Evolutionary conservation across 257 asterid species (phyloP).

Genomic region (Anisodus tanguticus): DNA sequence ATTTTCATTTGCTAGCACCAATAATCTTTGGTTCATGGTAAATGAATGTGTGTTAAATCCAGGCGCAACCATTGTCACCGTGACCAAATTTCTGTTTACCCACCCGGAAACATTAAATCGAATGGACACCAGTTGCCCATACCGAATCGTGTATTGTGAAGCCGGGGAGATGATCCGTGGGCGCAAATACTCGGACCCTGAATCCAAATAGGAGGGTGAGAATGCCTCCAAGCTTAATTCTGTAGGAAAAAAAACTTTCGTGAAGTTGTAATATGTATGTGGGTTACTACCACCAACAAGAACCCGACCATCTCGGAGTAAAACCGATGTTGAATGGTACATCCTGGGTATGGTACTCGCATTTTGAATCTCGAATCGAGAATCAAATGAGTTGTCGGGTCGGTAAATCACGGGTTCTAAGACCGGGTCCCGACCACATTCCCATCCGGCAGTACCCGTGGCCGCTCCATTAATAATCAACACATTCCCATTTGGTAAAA

Average conservation of each 20-base stretch:
- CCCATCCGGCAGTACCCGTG: constrained; percentile 39
- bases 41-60: constrained; percentile 43
- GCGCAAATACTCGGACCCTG: background rate
- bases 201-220: constrained; percentile 34
- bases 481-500: constrained; percentile 34
- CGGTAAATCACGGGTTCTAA: constrained; percentile 36
- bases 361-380: constrained; percentile 33
- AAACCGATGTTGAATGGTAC: constrained; percentile 37
- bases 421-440: constrained; percentile 31
- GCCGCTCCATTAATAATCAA: constrained; percentile 38
- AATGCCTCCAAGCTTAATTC: constrained; percentile 39
- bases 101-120: background rate
- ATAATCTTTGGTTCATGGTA: constrained; percentile 39
- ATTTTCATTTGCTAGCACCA: constrained; percentile 31
- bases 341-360: constrained; percentile 29
- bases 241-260: constrained; percentile 20
- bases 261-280: constrained; percentile 31
- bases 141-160: background rate
- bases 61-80: constrained; percentile 38
- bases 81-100: constrained; percentile 24
- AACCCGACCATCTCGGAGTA: constrained; percentile 36
- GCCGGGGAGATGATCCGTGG: constrained; percentile 28
- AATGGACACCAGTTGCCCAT: constrained; percentile 6
- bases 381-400: background rate
- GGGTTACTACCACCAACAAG: constrained; percentile 39